Conservation (phyloP, 1,284 basidiomycete species). For the Puccinia triticina region DNA sequence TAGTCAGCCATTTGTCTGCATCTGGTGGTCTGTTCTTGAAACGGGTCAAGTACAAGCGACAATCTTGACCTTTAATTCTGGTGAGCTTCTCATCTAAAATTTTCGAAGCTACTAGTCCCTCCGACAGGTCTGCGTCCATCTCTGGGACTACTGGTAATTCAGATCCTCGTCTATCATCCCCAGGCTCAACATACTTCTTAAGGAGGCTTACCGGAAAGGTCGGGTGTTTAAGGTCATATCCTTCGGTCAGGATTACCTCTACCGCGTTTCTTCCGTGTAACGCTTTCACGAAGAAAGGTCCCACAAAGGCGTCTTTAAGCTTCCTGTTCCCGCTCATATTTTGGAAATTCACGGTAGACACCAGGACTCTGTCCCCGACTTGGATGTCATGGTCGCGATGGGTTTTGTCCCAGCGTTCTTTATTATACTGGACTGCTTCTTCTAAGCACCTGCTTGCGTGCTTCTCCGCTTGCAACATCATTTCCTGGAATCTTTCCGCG, state of each 20-base stretch:
- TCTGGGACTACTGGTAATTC: no score
- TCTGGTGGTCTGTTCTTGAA: not conserved
- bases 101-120: not conserved
- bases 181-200: not conserved
- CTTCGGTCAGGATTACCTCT: not conserved
- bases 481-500: not conserved
- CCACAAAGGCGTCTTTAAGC: conserved; percentile 2
- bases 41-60: not conserved
- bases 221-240: not conserved
- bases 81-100: no score
- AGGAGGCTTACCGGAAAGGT: not conserved
- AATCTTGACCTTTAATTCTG: not conserved
- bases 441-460: no score
- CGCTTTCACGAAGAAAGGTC: conserved; percentile 1
- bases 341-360: not conserved
- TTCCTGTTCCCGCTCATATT: not conserved
- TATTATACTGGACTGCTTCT: no score
- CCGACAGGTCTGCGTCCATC: not conserved
- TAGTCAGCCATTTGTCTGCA: not conserved
- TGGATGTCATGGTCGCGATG: not conserved
- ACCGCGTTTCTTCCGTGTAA: no score
- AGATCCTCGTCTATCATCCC: no score
- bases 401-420: no score
- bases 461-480: not conserved
- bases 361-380: not conserved